Evolutionary conservation across 2,329 filamentous ascomycete species (phyloP).

Genomic region (Metarhizium guizhouense): DNA sequence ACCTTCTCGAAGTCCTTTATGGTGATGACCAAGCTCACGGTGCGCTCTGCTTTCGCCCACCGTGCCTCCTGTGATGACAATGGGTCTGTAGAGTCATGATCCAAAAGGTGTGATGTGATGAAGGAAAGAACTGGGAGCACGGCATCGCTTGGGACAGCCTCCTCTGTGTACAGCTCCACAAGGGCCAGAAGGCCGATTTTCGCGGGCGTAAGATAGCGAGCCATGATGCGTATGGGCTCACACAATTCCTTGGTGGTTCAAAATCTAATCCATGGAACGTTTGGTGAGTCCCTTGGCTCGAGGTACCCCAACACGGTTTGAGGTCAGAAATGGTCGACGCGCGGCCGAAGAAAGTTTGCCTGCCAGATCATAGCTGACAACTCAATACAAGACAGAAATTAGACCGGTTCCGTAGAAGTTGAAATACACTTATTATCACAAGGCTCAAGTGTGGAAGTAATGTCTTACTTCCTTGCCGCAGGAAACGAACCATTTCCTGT

Average conservation of each 20-base stretch:
- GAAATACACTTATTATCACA: neutral
- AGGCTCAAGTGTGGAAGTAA: neutral
- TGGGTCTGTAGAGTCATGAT: constrained; percentile 25
- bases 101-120: constrained; percentile 61
- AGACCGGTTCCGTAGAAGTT: neutral
- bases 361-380: neutral
- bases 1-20: constrained; percentile 52
- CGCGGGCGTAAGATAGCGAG: constrained; percentile 78
- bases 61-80: constrained; percentile 19
- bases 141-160: constrained; percentile 58
- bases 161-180: constrained; percentile 71
- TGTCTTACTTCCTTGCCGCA: neutral
- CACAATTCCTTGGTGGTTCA: neutral
- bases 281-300: neutral
- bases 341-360: neutral
- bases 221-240: constrained; percentile 40
- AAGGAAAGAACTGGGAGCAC: constrained; percentile 71
- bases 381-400: constrained; percentile 1
- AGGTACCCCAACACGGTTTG: neutral
- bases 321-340: neutral
- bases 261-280: neutral
- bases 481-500: no score
- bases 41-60: constrained; percentile 41
- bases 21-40: constrained; percentile 42
- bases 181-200: constrained; percentile 78